These are phyloP conservation scores for Mycena chlorophos DNA, from an alignment of 768 basidiomycete genomes.

Conservation along the genomic window DNA sequence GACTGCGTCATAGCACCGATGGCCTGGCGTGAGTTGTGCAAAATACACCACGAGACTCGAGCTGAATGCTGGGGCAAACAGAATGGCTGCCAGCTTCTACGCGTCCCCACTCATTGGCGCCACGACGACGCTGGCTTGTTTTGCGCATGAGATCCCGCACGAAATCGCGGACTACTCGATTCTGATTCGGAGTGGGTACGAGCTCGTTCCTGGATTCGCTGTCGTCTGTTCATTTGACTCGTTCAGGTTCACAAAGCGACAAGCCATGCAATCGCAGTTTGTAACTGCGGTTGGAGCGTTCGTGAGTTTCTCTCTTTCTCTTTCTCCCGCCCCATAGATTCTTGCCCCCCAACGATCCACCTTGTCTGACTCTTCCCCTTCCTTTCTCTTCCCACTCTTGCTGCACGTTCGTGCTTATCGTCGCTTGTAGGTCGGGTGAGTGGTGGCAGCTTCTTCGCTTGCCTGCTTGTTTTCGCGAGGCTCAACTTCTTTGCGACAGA, in stretches of 20 bases:
- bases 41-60: conserved; percentile 7
- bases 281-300: conserved; percentile 91
- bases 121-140: conserved; percentile 92
- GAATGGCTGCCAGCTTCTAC: conserved; percentile 96
- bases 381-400: background rate
- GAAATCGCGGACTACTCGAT: conserved; percentile 99
- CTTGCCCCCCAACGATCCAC: background rate
- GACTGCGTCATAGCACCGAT: conserved; percentile 75
- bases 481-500: conserved; percentile 38
- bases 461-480: conserved; percentile 25
- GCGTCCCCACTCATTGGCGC: conserved; percentile 93
- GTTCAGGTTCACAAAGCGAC: conserved; percentile 71
- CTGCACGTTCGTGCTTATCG: conserved; percentile 6
- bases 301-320: conserved; percentile 57
- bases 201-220: background rate
- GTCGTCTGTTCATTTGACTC: background rate
- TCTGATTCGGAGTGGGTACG: conserved; percentile 70
- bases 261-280: conserved; percentile 94
- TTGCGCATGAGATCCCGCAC: conserved; percentile 93
- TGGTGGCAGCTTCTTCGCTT: conserved; percentile 15
- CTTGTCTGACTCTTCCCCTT: background rate
- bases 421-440: conserved; percentile 18
- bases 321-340: conserved; percentile 23
- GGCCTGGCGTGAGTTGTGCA: conserved; percentile 72
- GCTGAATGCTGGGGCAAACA: conserved; percentile 28